Evolutionary conservation across 2,329 filamentous ascomycete genomes (phyloP), one percentile per base, ranked within the genome.

Genomic region (Aspergillus sp.): DNA sequence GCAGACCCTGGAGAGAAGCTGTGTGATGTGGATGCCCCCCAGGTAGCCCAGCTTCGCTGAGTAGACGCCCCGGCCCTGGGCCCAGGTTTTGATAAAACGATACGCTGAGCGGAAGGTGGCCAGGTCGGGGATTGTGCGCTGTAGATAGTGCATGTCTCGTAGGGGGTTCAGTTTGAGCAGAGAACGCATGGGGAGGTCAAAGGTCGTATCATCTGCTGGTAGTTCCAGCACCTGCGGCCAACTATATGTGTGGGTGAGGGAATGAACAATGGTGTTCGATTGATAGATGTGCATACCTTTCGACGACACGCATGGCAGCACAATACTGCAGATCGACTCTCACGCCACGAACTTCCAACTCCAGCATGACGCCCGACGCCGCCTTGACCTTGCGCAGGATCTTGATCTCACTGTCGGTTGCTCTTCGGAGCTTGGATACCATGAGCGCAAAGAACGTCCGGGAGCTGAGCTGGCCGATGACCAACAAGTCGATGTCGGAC

Each of bases 141-240:
- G 50, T 9, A 53, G 50, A 13, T 53, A 46, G 16, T 45, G 29
- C 50, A 53, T 53, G 40, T 53, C 50, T 3, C 50, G 50, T 5
- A 53, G 46, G 13, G 50, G 25, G 46, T 53, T 53, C n/a, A 53
- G 46, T 31, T 53, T 53, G 6, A 53, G 50, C 13, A 53, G 29
- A 1, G 50, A 53, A 14, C 49, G 50, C 21, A 53, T 45, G 1
- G 50, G 50, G 16, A 53, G 40, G 32, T 53, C 38, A 16, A 53
- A 53, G 14, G 46, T 45, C 4, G 45, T 17, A 14, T 53, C 46
- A 1, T 31, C 19, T 2, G 17, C 9, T 10, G 45, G 46, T 16
- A 45, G 45, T 1, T 13, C 17, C 2, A 53, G 13, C 9, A 21
- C 31, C 20, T 45, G 31, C 6, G 50, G 50, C 50, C 50, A 53